Percentiles rank a stretch among this genome's conserved stretches.
phyloP scores from a whole-genome alignment of 768 basidiomycete genomes.

The Russula vinacea region DNA sequence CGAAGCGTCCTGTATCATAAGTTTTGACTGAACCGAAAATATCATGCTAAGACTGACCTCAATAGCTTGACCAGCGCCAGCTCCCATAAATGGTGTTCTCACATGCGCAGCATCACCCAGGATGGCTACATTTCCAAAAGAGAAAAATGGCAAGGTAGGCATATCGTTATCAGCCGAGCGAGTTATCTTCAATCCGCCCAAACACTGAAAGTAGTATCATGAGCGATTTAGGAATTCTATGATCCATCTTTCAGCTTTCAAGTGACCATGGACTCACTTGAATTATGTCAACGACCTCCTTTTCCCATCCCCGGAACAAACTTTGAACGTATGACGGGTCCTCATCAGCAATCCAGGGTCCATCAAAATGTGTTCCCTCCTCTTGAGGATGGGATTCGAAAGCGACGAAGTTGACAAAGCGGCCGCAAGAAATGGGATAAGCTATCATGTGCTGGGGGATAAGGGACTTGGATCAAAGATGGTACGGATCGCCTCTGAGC shows the following conservation, averaged over 20 bases:
- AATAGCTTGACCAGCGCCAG: conserved; percentile 43
- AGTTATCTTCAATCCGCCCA: conserved; percentile 29
- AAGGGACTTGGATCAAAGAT: not conserved
- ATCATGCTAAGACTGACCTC: conserved; percentile 37
- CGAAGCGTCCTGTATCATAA: conserved; percentile 37
- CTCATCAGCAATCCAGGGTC: conserved; percentile 12
- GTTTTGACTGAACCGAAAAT: not conserved
- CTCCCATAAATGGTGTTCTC: conserved; percentile 44
- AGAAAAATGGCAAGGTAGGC: conserved; percentile 49
- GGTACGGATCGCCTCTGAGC: not conserved
- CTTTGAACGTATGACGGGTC: conserved; percentile 4
- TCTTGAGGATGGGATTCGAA: conserved; percentile 18
- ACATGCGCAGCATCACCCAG: conserved; percentile 45
- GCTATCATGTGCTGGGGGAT: conserved; percentile 57
- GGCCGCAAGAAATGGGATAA: conserved; percentile 59
- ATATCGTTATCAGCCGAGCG: conserved; percentile 65
- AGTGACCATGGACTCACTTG: conserved; percentile 42
- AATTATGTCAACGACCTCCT: conserved; percentile 40
- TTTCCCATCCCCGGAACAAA: conserved; percentile 21
- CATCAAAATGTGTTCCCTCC: conserved; percentile 9
- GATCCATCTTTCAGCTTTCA: not conserved
- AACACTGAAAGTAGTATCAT: not conserved
- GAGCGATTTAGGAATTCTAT: not conserved
- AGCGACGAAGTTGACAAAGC: conserved; percentile 47
- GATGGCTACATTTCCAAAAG: conserved; percentile 51